phyloP scores from a whole-genome alignment of 345 rosid species.

The Atalantia buxifolia region DNA sequence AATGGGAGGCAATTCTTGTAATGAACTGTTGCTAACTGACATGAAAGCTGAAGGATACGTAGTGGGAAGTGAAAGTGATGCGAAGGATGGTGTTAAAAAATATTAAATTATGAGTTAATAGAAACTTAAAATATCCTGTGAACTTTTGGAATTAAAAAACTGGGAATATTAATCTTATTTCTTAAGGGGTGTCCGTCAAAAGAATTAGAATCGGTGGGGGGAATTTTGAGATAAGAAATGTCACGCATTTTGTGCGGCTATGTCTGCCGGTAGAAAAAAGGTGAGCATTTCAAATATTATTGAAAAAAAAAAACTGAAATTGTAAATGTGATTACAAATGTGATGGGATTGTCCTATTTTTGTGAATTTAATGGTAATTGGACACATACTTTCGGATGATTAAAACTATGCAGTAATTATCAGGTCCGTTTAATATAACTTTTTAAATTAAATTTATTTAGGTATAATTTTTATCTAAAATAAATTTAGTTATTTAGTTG shows the following conservation, averaged over 20 bases:
- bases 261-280: conserved; percentile 3
- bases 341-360: too few species aligned
- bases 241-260: background rate
- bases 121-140: background rate
- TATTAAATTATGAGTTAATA: background rate
- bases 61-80: conserved; percentile 1
- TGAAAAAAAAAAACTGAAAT: too few species aligned
- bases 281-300: background rate
- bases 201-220: background rate
- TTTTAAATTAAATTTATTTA: too few species aligned
- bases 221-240: too few species aligned
- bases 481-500: too few species aligned
- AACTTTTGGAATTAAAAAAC: background rate
- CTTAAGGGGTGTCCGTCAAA: background rate
- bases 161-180: background rate
- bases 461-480: rapidly evolving
- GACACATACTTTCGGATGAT: too few species aligned
- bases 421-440: too few species aligned
- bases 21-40: conserved; percentile 8
- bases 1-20: background rate
- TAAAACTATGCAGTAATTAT: too few species aligned
- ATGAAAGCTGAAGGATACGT: background rate
- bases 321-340: too few species aligned
- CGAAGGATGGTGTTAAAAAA: background rate
- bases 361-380: too few species aligned